Base-by-base conservation (phyloP, 2,329 filamentous ascomycete genomes). In the Exophiala sp. region DNA sequence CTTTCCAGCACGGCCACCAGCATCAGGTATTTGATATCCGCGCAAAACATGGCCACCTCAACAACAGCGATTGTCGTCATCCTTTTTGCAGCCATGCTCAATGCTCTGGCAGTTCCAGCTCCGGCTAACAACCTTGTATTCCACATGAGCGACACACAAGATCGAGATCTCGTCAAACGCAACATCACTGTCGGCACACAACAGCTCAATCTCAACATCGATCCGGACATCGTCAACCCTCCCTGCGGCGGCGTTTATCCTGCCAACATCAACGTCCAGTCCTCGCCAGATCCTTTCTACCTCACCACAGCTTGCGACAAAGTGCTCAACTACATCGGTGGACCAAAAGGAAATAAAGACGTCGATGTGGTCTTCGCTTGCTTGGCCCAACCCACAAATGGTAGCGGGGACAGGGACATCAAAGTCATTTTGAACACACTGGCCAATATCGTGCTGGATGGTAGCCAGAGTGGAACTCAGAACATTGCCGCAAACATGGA, bases 181-280 rank as follows among this genome's bases (percentile, higher is more conserved):
- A 48, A 52, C 21, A 41, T 29, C 30, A 40, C 43, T 8, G 35
- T 41, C 27, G 21, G 24, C 37, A 35, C 18, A 13, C 35, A 39
- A 14, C 27, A 35, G 37, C 43, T 52, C 13, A 23, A 41, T 21
- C 52, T 44, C 22, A 58, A 57, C 58, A 23, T 56, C 43, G 59
- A 68, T 43, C 66, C 64, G 14, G 57, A 60, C 16, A 58, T 65
- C 22, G 65, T 68, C 38, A 52, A 52, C 21, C 49, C 53, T 1
- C 21, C 30, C 16, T 56, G 53, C 30, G 46, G 53, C 19, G 48
- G 53, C 6, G 46, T 50, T 9, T 52, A 50, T 22, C 32, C 39
- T 29, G 53, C 53, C 23, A 51, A 52, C 38, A 43, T 56, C 49
- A 56, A 50, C 18, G 46, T 56, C 14, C 21, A 52, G 35, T 40